A percentile compares a stretch with the other conserved stretches of the same genome.
Conservation (phyloP, 768 basidiomycete genomes). For the Fomitopsis serialis region DNA sequence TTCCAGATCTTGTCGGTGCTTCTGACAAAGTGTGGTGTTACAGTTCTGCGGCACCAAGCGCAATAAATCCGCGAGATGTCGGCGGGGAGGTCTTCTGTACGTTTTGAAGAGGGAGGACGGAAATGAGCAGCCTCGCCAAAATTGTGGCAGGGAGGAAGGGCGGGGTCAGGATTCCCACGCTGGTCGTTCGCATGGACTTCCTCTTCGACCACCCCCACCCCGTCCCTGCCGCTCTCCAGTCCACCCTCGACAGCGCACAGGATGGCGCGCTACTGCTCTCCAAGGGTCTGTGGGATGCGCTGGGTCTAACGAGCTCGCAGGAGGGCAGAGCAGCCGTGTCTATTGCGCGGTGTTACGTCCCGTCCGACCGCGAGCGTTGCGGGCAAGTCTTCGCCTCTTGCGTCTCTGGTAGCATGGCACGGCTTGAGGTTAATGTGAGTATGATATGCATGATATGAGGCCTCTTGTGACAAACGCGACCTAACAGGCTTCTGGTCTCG, state of each 20-base stretch:
- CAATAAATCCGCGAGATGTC: too few relatives aligned
- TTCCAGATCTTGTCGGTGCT: neutral
- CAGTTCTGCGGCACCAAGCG: too few relatives aligned
- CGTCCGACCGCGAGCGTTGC: neutral
- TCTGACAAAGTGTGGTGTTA: too few relatives aligned
- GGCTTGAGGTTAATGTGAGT: slow-evolving; percentile 32
- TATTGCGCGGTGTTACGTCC: slow-evolving; percentile 4
- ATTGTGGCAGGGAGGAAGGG: neutral
- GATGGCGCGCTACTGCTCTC: slow-evolving; percentile 9
- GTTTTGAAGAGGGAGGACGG: too few relatives aligned
- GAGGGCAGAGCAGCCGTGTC: slow-evolving; percentile 9
- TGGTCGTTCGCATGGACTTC: slow-evolving; percentile 11
- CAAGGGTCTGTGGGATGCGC: slow-evolving; percentile 7
- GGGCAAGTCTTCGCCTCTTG: slow-evolving; percentile 4
- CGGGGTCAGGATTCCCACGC: slow-evolving; percentile 6
- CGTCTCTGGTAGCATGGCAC: slow-evolving; percentile 29
- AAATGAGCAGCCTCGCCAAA: too few relatives aligned
- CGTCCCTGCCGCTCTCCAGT: slow-evolving; percentile 1
- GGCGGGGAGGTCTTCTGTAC: too few relatives aligned
- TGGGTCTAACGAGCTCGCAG: neutral
- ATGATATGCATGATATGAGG: slow-evolving; percentile 6
- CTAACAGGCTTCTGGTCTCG: slow-evolving; percentile 6
- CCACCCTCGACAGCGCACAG: slow-evolving; percentile 1
- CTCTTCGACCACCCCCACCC: slow-evolving; percentile 14
- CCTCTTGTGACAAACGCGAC: neutral